Percentiles rank a stretch among this genome's conserved stretches.
These are phyloP conservation scores for Achlya hypogyna DNA, from an alignment of 352 stramenopile genomes.

Conservation along the genomic window DNA sequence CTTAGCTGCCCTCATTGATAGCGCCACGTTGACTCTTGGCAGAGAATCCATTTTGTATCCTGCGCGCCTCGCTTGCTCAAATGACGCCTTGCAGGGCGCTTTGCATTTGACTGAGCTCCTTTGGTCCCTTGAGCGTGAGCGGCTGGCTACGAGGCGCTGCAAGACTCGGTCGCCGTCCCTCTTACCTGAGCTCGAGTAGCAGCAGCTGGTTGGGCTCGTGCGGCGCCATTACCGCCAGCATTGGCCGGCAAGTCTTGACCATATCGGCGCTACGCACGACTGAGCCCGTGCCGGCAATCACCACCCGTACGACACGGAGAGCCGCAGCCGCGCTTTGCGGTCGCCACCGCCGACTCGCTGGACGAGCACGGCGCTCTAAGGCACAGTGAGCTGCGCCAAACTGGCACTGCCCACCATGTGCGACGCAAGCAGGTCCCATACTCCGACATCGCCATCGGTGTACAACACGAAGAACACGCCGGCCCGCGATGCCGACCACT, in stretches of 20 bases:
- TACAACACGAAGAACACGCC: conserved; percentile 49
- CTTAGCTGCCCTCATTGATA: too few relatives aligned
- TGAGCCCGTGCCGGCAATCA: background rate
- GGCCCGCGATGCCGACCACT: conserved; percentile 45
- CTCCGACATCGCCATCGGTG: conserved; percentile 33
- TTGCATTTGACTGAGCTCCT: background rate
- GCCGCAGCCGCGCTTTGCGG: background rate
- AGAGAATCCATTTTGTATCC: too few relatives aligned
- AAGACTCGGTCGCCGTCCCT: background rate
- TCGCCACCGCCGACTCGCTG: background rate
- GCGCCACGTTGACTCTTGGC: too few relatives aligned
- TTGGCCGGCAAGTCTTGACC: conserved; percentile 2
- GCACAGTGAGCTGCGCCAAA: background rate
- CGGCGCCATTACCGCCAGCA: background rate
- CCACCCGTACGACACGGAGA: conserved; percentile 1
- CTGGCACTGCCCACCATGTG: conserved; percentile 25
- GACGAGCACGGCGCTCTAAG: conserved; percentile 1
- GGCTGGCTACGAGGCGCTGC: background rate
- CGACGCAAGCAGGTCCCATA: conserved; percentile 48
- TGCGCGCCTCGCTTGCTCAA: too few relatives aligned
- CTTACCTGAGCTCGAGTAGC: background rate
- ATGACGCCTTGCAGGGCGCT: background rate
- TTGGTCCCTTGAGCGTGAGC: background rate
- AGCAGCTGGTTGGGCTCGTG: background rate
- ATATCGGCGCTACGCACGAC: conserved; percentile 7